Conservation (phyloP, 148 eudicot genomes). For the Vaccinium macrocarpon region DNA sequence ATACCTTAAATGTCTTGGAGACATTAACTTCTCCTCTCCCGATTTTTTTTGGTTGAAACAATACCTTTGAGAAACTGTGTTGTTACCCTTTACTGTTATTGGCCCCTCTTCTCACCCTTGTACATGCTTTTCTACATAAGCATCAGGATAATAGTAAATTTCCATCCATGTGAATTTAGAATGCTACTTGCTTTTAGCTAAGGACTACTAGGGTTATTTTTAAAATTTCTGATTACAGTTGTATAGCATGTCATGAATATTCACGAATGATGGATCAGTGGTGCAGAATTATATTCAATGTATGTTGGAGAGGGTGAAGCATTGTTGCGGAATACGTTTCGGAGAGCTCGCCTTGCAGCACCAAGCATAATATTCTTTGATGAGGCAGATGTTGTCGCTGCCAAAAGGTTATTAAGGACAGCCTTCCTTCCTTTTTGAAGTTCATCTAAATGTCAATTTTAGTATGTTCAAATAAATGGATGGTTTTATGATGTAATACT, state of each 20-base stretch:
- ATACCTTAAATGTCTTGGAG: neutral
- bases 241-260: neutral
- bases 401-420: constrained; percentile 49
- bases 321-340: constrained; percentile 79
- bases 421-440: neutral
- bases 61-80: neutral
- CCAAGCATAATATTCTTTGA: constrained; percentile 96
- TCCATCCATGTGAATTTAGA: neutral
- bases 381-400: constrained; percentile 86
- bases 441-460: neutral
- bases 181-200: neutral
- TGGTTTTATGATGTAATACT: neutral
- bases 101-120: neutral
- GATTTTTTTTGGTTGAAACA: neutral
- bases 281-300: constrained; percentile 92
- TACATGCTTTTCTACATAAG: neutral
- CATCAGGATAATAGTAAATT: neutral
- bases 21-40: neutral
- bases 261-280: constrained; percentile 41
- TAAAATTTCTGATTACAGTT: neutral
- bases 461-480: neutral
- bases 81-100: neutral
- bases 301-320: constrained; percentile 99
- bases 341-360: constrained; percentile 93
- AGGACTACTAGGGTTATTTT: neutral